These are phyloP conservation scores for Malassezia nana DNA, from an alignment of 1,284 basidiomycete genomes.

Conservation along the genomic window DNA sequence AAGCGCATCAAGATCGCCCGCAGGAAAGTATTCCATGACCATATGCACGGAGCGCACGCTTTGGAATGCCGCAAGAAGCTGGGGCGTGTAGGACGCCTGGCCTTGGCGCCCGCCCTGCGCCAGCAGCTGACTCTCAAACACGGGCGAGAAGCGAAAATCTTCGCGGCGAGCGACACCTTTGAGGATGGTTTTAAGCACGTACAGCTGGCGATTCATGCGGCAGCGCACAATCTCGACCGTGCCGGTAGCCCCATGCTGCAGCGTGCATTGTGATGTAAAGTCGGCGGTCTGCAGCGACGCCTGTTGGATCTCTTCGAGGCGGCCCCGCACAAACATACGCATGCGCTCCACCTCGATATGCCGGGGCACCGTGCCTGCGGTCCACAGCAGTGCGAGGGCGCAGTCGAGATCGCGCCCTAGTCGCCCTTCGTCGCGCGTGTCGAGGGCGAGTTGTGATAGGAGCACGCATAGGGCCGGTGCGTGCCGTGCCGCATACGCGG, in stretches of 20 bases:
- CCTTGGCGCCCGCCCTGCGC: constrained; percentile 9
- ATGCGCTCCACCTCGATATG: constrained; percentile 6
- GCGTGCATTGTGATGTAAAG: constrained; percentile 31
- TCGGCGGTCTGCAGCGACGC: constrained; percentile 25
- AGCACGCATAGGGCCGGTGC: constrained; percentile 6
- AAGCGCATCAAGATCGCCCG: constrained; percentile 43
- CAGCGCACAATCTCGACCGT: constrained; percentile 42
- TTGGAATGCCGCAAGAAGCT: constrained; percentile 40
- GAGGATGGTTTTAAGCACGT: constrained; percentile 43
- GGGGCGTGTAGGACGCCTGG: constrained; percentile 17
- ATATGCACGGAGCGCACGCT: constrained; percentile 38
- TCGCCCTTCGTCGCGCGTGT: not conserved
- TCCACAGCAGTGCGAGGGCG: constrained; percentile 29
- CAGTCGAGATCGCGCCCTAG: constrained; percentile 23
- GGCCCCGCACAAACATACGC: constrained; percentile 19
- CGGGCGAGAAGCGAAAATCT: constrained; percentile 32
- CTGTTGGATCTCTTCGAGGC: constrained; percentile 16
- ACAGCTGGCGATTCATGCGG: constrained; percentile 36
- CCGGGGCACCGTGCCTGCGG: constrained; percentile 18
- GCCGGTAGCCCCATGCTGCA: constrained; percentile 35
- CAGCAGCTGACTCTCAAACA: constrained; percentile 33
- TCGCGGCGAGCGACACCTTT: constrained; percentile 40
- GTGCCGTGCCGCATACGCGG: not conserved
- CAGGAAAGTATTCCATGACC: constrained; percentile 45
- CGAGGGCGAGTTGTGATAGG: not conserved